Base-by-base conservation (phyloP, 2,329 filamentous ascomycete genomes). In the Penicillium sp. region DNA sequence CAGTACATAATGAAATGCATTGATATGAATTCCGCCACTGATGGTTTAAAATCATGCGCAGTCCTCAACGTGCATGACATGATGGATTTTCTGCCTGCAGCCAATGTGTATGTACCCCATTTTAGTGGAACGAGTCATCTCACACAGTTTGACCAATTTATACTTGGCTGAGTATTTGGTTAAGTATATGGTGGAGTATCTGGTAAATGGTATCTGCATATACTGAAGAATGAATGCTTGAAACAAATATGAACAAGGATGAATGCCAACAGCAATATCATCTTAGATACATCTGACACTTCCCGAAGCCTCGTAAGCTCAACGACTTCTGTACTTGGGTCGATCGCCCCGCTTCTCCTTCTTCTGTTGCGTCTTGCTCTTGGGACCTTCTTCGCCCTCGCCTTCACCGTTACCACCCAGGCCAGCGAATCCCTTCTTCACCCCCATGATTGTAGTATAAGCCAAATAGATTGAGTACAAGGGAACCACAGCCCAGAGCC, bases 401-500 rank as follows among this genome's bases (percentile, higher is more conserved):
- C 46, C 54, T 18, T 62, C 67, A 5, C 59, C 65, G 23, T 69
- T 69, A 44, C 65, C 72, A 39, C 69, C 70, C 59, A 76, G 71
- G 3, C 75, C 76, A 45, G 71, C 68, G 45, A 76, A 65, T 5
- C 73, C 74, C 48, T 68, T 74, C 62, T 69, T 75, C 63, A 81
- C 69, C 1, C 77, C 77, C 50, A 67, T 75, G 45, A 79, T 71
- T 1, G 76, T 77, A 15, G 72, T 74, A 54, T 75, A 76, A 3
- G 70, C 74, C 56, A 76, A 60, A 62, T 76, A 81, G 16, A 70
- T 65, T 1, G 76, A 78, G 62, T 80, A 81, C 5, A 74, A 16
- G 1, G 79, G 79, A 31, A 81, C 71, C 2, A 75, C 73, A 24
- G 77, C 67, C 72, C 81, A 88, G 33, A 84, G 59, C 78, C 84